phyloP scores from a whole-genome alignment of 2,329 filamentous ascomycete species.

The Sclerotinia nivalis region DNA sequence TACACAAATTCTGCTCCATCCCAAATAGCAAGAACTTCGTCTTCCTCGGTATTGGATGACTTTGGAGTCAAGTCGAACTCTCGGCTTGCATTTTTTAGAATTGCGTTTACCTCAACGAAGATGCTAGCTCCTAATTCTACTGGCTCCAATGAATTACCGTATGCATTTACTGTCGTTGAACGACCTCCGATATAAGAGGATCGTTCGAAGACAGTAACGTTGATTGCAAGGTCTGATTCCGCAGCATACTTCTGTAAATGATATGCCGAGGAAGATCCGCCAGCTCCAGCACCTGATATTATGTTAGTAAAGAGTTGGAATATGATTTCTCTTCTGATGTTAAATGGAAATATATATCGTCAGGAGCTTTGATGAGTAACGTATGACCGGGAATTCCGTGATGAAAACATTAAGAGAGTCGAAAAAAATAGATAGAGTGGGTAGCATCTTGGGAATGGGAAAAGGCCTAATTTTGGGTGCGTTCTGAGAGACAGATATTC shows the following conservation, averaged over 20 bases:
- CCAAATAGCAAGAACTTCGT: constrained; percentile 72
- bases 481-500: background rate
- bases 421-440: background rate
- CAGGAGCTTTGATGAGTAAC: background rate
- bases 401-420: background rate
- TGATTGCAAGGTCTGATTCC: constrained; percentile 57
- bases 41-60: constrained; percentile 47
- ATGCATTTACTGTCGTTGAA: constrained; percentile 79
- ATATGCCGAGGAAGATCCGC: constrained; percentile 83
- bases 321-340: background rate
- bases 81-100: constrained; percentile 71
- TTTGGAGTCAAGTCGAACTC: constrained; percentile 66
- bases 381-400: background rate
- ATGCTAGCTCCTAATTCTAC: constrained; percentile 91
- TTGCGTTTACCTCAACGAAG: constrained; percentile 82
- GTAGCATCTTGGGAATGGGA: background rate
- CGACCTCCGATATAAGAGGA: constrained; percentile 78
- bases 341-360: background rate
- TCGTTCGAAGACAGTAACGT: constrained; percentile 88
- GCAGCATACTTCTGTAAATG: constrained; percentile 72
- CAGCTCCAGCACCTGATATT: constrained; percentile 77
- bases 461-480: background rate
- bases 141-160: constrained; percentile 63
- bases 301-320: constrained; percentile 5
- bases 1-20: constrained; percentile 76